Percentiles rank a stretch among this genome's conserved stretches.
Conservation (phyloP, 768 basidiomycete genomes). For the Clitopilus hobsonii region DNA sequence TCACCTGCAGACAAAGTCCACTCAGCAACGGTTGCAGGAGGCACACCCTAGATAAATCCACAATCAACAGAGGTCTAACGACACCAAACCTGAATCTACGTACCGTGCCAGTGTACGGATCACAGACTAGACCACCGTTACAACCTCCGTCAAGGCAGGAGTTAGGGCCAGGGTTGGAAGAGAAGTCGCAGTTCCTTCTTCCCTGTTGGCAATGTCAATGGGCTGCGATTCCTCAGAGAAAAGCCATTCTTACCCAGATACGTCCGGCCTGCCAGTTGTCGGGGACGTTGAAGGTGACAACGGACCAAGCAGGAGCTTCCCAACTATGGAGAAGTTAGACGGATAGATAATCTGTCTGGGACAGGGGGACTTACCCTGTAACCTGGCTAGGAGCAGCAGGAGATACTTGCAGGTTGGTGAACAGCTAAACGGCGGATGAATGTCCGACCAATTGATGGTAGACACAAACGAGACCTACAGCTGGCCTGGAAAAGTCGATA, state of each 20-base stretch:
- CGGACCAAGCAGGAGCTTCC: slow-evolving; percentile 7
- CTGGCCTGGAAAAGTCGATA: slow-evolving; percentile 23
- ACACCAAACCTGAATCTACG: slow-evolving; percentile 6
- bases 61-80: background rate
- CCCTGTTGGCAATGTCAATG: slow-evolving; percentile 36
- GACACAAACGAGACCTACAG: slow-evolving; percentile 17
- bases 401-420: slow-evolving; percentile 6
- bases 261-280: slow-evolving; percentile 11
- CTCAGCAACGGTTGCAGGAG: slow-evolving; percentile 66
- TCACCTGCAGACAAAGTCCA: slow-evolving; percentile 47
- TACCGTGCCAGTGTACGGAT: slow-evolving; percentile 44
- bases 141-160: slow-evolving; percentile 68
- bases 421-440: slow-evolving; percentile 3
- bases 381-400: slow-evolving; percentile 1
- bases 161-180: slow-evolving; percentile 42
- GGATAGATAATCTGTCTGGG: too few relatives aligned
- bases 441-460: background rate
- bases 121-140: slow-evolving; percentile 63
- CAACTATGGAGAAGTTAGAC: slow-evolving; percentile 3
- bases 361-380: slow-evolving; percentile 9
- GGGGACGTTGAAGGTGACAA: slow-evolving; percentile 7
- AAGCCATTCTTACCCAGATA: slow-evolving; percentile 5
- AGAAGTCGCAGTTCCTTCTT: slow-evolving; percentile 64
- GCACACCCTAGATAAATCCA: slow-evolving; percentile 41
- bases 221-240: background rate